A percentile compares a stretch with the other conserved stretches of the same genome.
Evolutionary conservation across 1,284 basidiomycete genomes (phyloP).

Genomic region (Trichosporon asahii): DNA sequence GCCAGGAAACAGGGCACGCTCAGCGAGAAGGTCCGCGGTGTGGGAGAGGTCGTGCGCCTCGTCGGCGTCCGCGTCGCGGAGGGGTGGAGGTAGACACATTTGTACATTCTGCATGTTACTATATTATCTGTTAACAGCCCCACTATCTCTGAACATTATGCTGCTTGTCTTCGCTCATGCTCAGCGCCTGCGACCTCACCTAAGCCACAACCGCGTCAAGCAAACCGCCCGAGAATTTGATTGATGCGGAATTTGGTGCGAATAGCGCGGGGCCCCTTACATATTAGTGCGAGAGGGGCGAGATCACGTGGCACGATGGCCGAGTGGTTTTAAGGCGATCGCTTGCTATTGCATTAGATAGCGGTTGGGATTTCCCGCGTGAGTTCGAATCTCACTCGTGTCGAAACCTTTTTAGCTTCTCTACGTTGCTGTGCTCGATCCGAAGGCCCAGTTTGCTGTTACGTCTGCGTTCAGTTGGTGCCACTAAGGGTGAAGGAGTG

Average conservation of each 20-base stretch:
- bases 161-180: too few species aligned
- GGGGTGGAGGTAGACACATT: slow-evolving; percentile 29
- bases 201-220: too few species aligned
- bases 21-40: slow-evolving; percentile 24
- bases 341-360: background rate
- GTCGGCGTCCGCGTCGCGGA: slow-evolving; percentile 39
- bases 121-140: too few species aligned
- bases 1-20: background rate
- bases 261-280: too few species aligned
- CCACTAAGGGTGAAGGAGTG: too few species aligned
- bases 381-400: slow-evolving; percentile 5
- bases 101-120: background rate
- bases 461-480: too few species aligned
- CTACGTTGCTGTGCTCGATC: background rate
- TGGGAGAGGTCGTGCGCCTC: slow-evolving; percentile 37
- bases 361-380: slow-evolving; percentile 6
- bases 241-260: too few species aligned
- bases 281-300: too few species aligned
- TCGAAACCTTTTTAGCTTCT: background rate
- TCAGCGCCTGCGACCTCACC: too few species aligned
- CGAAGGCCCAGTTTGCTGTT: too few species aligned
- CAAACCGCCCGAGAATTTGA: too few species aligned
- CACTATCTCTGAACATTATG: too few species aligned
- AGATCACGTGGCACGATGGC: background rate
- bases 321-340: background rate